Evolutionary conservation across 345 rosid genomes (phyloP), one percentile per base, ranked within the genome.

Genomic region (Arabidopsis suecica): DNA sequence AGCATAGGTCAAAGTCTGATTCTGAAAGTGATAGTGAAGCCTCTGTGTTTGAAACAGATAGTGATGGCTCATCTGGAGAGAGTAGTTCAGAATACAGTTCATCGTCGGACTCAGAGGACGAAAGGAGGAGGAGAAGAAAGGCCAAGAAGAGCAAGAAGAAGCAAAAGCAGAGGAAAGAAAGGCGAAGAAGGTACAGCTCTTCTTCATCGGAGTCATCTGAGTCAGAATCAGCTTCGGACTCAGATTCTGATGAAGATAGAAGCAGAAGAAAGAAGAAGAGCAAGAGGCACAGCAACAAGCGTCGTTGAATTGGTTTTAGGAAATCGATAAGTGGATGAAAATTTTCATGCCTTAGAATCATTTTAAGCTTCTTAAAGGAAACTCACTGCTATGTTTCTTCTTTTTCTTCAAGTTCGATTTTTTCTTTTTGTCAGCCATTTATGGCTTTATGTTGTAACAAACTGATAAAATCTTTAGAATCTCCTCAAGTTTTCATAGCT

Each of bases 1-100:
- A 95, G 84, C 84, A 92, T 50, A 76, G 83, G 28, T 82, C 93
- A 0, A 85, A 84, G 32, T 86, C 93, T 6, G 91, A 83, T 40
- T 85, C 93, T 13, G 84, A 82, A 0, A 88, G 86, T 77, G 97
- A 84, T 48, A 92, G 97, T 47, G 99, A 91, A 86, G 95, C 95
- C 62, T 92, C 97, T 0, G 92, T 94, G 71, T 94, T 94, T 18
- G 96, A 88, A 82, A 84, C 93, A 16, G 96, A 89, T 50, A 89
- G 94, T 58, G 89, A 70, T 4, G 88, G 77, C 13, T 86, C 72
- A 36, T 90, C 93, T 44, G 88, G 88, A 0, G 85, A 69, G 65
- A 90, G 84, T 80, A 88, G 88, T 58, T 90, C 96, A 59, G 86
- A 87, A 0, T 84, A 66, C 9, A 84, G 80, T 77, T 84, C 90